phyloP scores from a whole-genome alignment of 2,329 filamentous ascomycete genomes.

The Aspergillus neoniger region DNA sequence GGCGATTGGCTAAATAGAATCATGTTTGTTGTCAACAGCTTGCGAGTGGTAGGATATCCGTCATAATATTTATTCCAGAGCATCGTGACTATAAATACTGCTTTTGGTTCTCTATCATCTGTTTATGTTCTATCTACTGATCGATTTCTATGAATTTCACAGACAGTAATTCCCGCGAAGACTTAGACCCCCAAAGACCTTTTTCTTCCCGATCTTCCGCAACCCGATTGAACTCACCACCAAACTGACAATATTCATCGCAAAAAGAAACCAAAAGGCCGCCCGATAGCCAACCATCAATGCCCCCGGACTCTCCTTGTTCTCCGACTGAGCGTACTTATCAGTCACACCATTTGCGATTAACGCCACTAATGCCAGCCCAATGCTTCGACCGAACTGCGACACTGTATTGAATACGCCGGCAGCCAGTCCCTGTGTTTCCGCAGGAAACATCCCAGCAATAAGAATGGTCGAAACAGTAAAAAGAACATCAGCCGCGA shows the following conservation, averaged over 20 bases:
- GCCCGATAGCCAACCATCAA: background rate
- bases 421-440: background rate
- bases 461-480: background rate
- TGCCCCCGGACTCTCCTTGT: too few species aligned
- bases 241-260: background rate
- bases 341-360: background rate
- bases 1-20: too few species aligned
- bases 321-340: too few species aligned
- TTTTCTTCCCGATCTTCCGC: background rate
- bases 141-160: too few species aligned
- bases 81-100: too few species aligned
- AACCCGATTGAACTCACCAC: background rate
- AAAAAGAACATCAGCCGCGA: background rate
- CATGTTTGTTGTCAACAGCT: too few species aligned
- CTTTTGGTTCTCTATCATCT: too few species aligned
- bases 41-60: too few species aligned
- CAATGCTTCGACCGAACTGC: background rate
- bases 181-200: background rate
- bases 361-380: background rate
- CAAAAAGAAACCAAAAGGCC: background rate
- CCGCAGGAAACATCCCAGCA: background rate
- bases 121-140: too few species aligned
- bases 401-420: background rate
- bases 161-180: too few species aligned
- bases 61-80: too few species aligned